Base-by-base conservation (phyloP, 768 basidiomycete species). In the Kwoniella botswanensis region DNA sequence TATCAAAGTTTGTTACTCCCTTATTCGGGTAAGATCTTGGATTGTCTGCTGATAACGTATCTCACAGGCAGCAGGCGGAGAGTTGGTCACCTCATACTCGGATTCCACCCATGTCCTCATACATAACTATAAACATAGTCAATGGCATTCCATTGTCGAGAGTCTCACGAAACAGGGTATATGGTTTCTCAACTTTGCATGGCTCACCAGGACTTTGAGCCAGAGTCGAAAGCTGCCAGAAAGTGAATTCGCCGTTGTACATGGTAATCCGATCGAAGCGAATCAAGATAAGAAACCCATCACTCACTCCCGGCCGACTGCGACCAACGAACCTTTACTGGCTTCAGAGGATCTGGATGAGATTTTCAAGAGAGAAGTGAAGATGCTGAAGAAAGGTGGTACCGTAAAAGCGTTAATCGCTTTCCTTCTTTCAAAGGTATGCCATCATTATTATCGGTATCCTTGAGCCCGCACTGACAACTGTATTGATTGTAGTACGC, bases 21-120 rank as follows among this genome's bases (percentile, higher is more conserved):
- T 59, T 1, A 29, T 60, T 42, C 43, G 22, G n/a, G 43, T 35
- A 6, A 35, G 35, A 35, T 35, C 35, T 35, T 6, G 35, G 7
- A 4, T 35, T 44, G 15, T 29, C 12, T 50, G 41, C 65, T 66
- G 54, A 66, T n/a, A 61, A 4, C 1, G 1, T 4, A 1, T n/a
- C 1, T 5, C 10, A 10, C 50, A 77, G 76, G 21, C 18, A 17
- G 65, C 74, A 0, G 71, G 71, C 9, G 73, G 69, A 2, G 53
- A 63, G 11, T 46, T 77, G 11, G 42, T 50, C 18, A 50, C 74
- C 10, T 58, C 67, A 6, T 73, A 73, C 52, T 13, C 24, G 21
- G 67, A 71, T 3, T 69, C 76, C 10, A 74, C 74, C 5, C 76
- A 77, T 59, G 76, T 77, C 17, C 54, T 74, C 21, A 62, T 77